Evolutionary conservation across 768 basidiomycete species (phyloP), one percentile per base, ranked within the genome.

Genomic region (Glaciozyma martinii): DNA sequence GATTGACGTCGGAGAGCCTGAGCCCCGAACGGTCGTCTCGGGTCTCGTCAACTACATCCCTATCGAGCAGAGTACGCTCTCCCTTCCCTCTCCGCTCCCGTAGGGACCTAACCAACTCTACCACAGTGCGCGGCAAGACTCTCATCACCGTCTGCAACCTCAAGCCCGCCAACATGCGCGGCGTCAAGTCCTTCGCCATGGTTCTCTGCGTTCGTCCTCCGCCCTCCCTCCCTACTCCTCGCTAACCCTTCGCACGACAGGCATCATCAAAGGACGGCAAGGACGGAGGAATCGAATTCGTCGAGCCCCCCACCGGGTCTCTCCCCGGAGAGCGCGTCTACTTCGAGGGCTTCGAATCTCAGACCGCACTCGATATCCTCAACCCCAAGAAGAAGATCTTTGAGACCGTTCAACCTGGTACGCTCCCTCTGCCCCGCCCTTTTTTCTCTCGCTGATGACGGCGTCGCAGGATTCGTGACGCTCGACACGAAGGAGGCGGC

Each of bases 321-420:
- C 85, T 89, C 73, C 91, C 92, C 3, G 95, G 95, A 42, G 95
- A 98, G 59, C 82, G 88, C 30, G 84, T 99, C 29, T 99, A 88
- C 80, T 99, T 98, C 68, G 95, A 98, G 73, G 94, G 93, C 12
- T 78, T 83, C 27, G 86, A 89, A 69, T 93, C 84, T 74, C 88
- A 91, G 78, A 81, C 88, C n/a, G 49, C 71, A 19, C 66, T 71
- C 53, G 74, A 71, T 54, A 90, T 93, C 73, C 80, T 99, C 63
- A 97, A 97, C 77, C 95, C 95, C 18, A 99, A 98, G 80, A 98
- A 95, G 81, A 99, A 98, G 79, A 89, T 98, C 40, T 99, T 97
- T 73, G 95, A 99, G 79, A 87, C 92, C 0, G 84, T 99, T 57
- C 95, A 95, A 75, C 91, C 92, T 58, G 87, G 90, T 86, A 71